Evolutionary conservation across 345 rosid species (phyloP).

Genomic region (Dimocarpus longan): DNA sequence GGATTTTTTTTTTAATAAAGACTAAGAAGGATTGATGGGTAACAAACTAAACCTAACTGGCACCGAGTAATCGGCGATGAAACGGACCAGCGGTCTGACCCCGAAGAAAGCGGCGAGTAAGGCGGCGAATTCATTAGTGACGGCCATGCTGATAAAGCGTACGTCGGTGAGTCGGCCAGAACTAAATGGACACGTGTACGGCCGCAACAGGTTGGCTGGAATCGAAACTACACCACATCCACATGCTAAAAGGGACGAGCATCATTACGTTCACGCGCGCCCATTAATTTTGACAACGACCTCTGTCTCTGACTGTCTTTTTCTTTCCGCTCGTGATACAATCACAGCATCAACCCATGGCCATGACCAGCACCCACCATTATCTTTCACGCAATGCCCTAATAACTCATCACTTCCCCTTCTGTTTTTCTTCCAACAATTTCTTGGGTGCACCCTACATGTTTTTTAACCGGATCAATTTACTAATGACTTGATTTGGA

Average conservation of each 20-base stretch:
- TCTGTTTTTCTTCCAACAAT: no score
- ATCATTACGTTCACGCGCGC: constrained; percentile 26
- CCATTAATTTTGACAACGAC: constrained; percentile 21
- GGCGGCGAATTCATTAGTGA: constrained; percentile 12
- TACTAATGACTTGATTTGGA: no score
- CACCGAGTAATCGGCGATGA: constrained; percentile 28
- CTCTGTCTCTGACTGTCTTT: neutral
- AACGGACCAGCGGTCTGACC: neutral
- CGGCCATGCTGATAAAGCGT: neutral
- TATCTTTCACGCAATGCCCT: no score
- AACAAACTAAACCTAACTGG: constrained; percentile 22
- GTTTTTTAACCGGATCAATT: no score
- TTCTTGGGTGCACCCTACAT: no score
- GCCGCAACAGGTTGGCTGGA: neutral
- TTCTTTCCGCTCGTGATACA: no score
- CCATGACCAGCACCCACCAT: neutral
- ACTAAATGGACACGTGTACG: constrained; percentile 7
- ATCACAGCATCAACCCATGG: no score
- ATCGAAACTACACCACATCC: constrained; percentile 14
- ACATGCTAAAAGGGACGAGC: constrained; percentile 1
- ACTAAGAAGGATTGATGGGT: neutral
- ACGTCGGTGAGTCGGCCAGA: neutral
- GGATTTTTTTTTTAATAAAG: no score
- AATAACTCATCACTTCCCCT: no score
- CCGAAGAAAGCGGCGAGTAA: constrained; percentile 21